Evolutionary conservation across 768 basidiomycete species (phyloP).

Genomic region (Phlegmacium glaucopus): DNA sequence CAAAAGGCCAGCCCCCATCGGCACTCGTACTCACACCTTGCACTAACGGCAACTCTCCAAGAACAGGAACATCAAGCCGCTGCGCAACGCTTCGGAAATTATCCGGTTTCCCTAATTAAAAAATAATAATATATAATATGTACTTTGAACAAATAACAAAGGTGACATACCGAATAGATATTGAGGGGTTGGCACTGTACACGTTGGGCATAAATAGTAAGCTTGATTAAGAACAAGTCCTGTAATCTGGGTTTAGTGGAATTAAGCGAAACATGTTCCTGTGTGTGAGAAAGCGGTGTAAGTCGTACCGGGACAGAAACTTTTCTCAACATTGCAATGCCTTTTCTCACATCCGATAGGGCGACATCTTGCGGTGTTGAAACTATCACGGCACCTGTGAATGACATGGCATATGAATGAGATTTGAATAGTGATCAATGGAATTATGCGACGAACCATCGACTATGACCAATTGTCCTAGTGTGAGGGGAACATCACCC

Average conservation of each 20-base stretch:
- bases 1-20: constrained; percentile 64
- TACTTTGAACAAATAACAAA: neutral
- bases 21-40: constrained; percentile 68
- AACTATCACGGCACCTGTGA: constrained; percentile 82
- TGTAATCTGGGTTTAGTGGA: constrained; percentile 53
- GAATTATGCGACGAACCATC: constrained; percentile 12
- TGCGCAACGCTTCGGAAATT: constrained; percentile 58
- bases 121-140: constrained; percentile 41
- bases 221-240: constrained; percentile 90
- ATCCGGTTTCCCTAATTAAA: constrained; percentile 53
- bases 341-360: constrained; percentile 86
- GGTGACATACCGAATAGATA: constrained; percentile 26
- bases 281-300: neutral
- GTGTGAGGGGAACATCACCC: constrained; percentile 89
- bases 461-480: constrained; percentile 38
- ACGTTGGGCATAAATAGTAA: constrained; percentile 75
- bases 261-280: neutral
- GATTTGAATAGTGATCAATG: neutral
- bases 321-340: constrained; percentile 90
- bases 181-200: constrained; percentile 45
- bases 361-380: constrained; percentile 97
- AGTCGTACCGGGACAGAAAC: constrained; percentile 76
- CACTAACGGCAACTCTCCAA: constrained; percentile 82
- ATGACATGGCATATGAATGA: no score
- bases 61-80: constrained; percentile 55